These are phyloP conservation scores for Backusella liffmaniae DNA, from an alignment of 192 early-diverging fungal genomes.

Conservation along the genomic window DNA sequence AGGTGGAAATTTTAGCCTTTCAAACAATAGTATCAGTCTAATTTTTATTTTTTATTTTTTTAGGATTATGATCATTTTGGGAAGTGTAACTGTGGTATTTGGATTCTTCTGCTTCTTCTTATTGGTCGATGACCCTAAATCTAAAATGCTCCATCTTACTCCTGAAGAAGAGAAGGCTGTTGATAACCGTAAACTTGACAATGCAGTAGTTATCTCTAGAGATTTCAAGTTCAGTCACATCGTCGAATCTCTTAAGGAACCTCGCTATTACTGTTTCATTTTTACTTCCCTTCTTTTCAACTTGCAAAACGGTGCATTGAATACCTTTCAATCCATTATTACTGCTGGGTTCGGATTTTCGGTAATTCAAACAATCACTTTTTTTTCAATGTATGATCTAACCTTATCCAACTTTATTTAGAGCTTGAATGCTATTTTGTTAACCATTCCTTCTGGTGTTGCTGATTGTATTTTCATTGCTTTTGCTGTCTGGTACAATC, in stretches of 20 bases:
- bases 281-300: slow-evolving; percentile 19
- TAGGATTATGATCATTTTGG: slow-evolving; percentile 34
- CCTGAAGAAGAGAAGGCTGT: slow-evolving; percentile 19
- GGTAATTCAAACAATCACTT: slow-evolving; percentile 3
- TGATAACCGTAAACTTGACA: slow-evolving; percentile 18
- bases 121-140: slow-evolving; percentile 27
- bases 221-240: slow-evolving; percentile 27
- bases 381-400: slow-evolving; percentile 1
- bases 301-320: slow-evolving; percentile 27
- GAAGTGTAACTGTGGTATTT: slow-evolving; percentile 22
- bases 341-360: slow-evolving; percentile 27
- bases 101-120: slow-evolving; percentile 29
- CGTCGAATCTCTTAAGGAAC: slow-evolving; percentile 24
- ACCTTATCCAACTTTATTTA: slow-evolving; percentile 7
- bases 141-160: slow-evolving; percentile 9
- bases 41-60: background rate
- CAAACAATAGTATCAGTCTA: background rate
- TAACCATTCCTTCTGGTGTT: slow-evolving; percentile 20
- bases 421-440: slow-evolving; percentile 25
- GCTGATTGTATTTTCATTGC: slow-evolving; percentile 22
- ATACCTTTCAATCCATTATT: slow-evolving; percentile 21
- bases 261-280: slow-evolving; percentile 20
- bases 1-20: background rate
- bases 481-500: slow-evolving; percentile 19
- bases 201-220: slow-evolving; percentile 14